These are phyloP conservation scores for Chimonanthus salicifolius DNA, from an alignment of 164 flowering plant genomes.

Conservation along the genomic window DNA sequence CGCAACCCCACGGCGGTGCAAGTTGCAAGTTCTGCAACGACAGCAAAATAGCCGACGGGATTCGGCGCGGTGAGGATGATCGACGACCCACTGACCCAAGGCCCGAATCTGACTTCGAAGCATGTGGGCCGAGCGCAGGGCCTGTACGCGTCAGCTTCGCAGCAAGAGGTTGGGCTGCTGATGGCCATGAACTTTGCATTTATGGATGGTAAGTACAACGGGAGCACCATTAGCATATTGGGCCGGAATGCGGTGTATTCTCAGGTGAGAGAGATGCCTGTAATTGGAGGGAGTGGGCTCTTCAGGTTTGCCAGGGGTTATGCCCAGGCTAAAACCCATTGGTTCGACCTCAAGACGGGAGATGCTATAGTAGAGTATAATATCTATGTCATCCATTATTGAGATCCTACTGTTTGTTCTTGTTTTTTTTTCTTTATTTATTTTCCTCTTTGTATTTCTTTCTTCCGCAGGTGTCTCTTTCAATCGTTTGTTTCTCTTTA, in stretches of 20 bases:
- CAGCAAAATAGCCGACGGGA: constrained; percentile 7
- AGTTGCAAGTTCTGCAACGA: constrained; percentile 4
- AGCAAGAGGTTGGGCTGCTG: no score
- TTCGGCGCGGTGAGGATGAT: constrained; percentile 24
- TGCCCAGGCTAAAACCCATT: constrained; percentile 9
- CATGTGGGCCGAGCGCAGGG: no score
- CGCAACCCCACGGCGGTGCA: constrained; percentile 18
- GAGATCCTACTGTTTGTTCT: neutral
- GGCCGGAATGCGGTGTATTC: constrained; percentile 11
- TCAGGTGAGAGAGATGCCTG: no score
- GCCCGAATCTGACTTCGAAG: no score
- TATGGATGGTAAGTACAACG: no score
- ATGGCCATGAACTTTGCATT: no score
- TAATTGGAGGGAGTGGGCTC: constrained; percentile 12
- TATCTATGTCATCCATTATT: constrained; percentile 12
- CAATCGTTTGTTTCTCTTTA: no score
- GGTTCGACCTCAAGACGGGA: constrained; percentile 6
- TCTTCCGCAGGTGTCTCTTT: no score
- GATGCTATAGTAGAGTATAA: constrained; percentile 14
- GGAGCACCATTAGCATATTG: constrained; percentile 14
- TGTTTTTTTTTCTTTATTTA: no score
- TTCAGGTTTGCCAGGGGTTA: constrained; percentile 12
- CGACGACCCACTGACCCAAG: constrained; percentile 33
- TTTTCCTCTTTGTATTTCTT: neutral
- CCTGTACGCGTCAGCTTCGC: no score